A percentile compares a stretch with the other conserved stretches of the same genome.
phyloP scores from a whole-genome alignment of 1,284 basidiomycete species.

The Moesziomyces aphidis region DNA sequence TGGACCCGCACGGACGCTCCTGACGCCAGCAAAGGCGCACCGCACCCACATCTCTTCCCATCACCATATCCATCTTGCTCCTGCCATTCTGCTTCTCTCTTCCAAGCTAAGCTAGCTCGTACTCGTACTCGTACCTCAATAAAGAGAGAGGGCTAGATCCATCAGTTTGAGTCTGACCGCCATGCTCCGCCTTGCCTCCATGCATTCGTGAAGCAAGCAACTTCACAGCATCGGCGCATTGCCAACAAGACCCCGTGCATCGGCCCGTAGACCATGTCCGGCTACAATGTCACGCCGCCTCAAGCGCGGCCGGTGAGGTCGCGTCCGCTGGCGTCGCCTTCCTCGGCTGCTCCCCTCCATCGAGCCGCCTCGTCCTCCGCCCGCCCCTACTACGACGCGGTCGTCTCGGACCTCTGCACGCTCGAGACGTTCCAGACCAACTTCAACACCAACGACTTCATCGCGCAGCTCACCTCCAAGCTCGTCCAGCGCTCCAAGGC shows the following conservation, averaged over 20 bases:
- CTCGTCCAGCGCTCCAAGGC: conserved; percentile 84
- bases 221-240: background rate
- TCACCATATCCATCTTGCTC: no score
- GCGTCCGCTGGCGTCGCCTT: conserved; percentile 30
- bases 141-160: no score
- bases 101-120: no score
- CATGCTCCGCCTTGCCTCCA: no score
- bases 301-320: conserved; percentile 33
- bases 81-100: no score
- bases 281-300: conserved; percentile 28
- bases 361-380: conserved; percentile 25
- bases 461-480: conserved; percentile 84
- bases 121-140: no score
- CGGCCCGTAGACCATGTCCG: conserved; percentile 12
- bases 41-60: no score
- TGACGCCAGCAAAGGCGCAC: no score
- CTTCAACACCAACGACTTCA: conserved; percentile 91
- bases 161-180: no score
- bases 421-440: conserved; percentile 78
- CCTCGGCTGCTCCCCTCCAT: conserved; percentile 25
- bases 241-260: background rate
- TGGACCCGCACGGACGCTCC: background rate
- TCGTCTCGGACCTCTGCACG: conserved; percentile 75
- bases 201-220: no score
- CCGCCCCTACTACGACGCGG: conserved; percentile 71